These are phyloP conservation scores for Oenanthe sinensis DNA, from an alignment of 129 eudicot genomes.

Conservation along the genomic window DNA sequence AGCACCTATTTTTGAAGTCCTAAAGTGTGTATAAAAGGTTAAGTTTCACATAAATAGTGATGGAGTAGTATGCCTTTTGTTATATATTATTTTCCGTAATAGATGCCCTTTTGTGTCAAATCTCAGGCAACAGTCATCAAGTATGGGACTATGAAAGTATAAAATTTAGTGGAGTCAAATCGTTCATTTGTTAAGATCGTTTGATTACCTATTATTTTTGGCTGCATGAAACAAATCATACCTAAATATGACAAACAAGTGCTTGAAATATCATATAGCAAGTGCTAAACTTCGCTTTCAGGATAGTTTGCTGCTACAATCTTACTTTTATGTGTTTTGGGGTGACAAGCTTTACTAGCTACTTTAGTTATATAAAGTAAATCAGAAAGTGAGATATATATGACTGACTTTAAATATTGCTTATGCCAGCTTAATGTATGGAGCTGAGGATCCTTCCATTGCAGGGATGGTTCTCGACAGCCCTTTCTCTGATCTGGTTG, in stretches of 20 bases:
- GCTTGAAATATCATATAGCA: not conserved
- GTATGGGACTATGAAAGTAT: not conserved
- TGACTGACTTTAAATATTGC: conserved; percentile 24
- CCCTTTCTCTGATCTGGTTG: conserved; percentile 95
- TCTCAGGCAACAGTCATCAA: not conserved
- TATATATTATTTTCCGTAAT: not conserved
- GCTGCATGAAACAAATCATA: not conserved
- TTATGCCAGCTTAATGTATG: conserved; percentile 86
- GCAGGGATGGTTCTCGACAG: conserved; percentile 99
- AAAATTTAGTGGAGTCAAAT: not conserved
- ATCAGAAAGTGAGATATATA: not conserved
- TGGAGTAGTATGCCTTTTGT: not conserved
- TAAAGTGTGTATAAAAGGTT: not conserved
- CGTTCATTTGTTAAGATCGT: not conserved
- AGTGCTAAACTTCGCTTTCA: not conserved
- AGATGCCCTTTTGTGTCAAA: not conserved
- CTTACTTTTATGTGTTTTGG: not conserved
- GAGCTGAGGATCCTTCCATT: conserved; percentile 94
- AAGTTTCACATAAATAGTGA: not conserved
- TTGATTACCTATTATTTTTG: not conserved
- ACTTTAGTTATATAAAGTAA: not conserved
- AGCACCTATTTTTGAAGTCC: not conserved
- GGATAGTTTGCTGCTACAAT: not conserved
- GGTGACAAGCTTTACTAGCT: conserved; percentile 9
- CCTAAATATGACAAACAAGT: not conserved